These are phyloP conservation scores for Arthrocladium fulminans DNA, from an alignment of 2,329 filamentous ascomycete species.

Conservation along the genomic window DNA sequence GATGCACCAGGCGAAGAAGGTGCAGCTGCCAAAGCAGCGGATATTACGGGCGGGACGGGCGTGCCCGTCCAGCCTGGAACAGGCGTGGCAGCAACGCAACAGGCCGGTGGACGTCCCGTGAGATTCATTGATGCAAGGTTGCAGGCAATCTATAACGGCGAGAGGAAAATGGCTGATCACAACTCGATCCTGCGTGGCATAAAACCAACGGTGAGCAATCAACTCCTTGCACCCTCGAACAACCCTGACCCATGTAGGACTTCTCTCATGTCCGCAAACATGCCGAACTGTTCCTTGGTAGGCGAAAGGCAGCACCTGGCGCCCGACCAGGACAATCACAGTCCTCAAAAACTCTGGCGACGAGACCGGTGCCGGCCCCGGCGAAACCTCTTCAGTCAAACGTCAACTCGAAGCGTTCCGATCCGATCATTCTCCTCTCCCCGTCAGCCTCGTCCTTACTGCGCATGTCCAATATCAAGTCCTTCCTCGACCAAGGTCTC, in stretches of 20 bases:
- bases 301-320: conserved; percentile 42
- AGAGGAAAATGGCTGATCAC: conserved; percentile 84
- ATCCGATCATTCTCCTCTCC: conserved; percentile 94
- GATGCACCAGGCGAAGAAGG: conserved; percentile 44
- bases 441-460: conserved; percentile 91
- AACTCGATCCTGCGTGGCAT: conserved; percentile 80
- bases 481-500: conserved; percentile 77
- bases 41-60: conserved; percentile 43
- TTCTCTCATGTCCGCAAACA: conserved; percentile 89
- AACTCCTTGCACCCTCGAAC: not conserved
- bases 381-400: conserved; percentile 17
- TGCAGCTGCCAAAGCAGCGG: conserved; percentile 39
- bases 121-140: conserved; percentile 73
- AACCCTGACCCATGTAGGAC: conserved; percentile 50
- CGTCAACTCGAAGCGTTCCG: conserved; percentile 41
- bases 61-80: conserved; percentile 32
- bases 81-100: conserved; percentile 31
- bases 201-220: conserved; percentile 66
- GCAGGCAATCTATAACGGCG: conserved; percentile 80
- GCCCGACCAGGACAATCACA: conserved; percentile 23
- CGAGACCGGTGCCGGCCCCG: conserved; percentile 15
- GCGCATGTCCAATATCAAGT: conserved; percentile 90
- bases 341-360: conserved; percentile 14
- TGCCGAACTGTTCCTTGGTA: conserved; percentile 64
- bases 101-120: conserved; percentile 40